phyloP scores from a whole-genome alignment of 371 early-diverging fungal genomes.

The Neoconidiobolus thromboides region DNA sequence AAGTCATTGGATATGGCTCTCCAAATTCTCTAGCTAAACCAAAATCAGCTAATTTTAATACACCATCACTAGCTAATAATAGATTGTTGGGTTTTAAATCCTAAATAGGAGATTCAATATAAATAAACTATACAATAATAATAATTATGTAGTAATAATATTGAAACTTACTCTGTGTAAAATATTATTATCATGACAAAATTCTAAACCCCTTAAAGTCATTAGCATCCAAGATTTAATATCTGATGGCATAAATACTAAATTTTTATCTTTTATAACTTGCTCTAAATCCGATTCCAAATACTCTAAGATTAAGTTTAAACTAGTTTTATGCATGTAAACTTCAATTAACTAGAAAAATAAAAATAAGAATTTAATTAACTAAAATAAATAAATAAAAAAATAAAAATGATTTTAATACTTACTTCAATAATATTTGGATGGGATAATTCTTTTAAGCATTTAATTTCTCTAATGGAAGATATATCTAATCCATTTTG shows the following conservation, averaged over 20 bases:
- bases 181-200: conserved; percentile 72
- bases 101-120: too few relatives aligned
- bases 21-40: conserved; percentile 78
- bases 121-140: too few relatives aligned
- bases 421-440: conserved; percentile 73
- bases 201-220: conserved; percentile 47
- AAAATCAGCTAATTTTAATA: conserved; percentile 82
- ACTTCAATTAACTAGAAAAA: conserved; percentile 70
- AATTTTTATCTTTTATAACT: conserved; percentile 86
- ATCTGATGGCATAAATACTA: conserved; percentile 91
- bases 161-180: conserved; percentile 44
- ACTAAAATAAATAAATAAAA: neutral
- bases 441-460: conserved; percentile 80
- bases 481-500: conserved; percentile 72
- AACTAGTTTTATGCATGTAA: conserved; percentile 74
- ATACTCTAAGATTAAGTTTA: conserved; percentile 93
- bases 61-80: conserved; percentile 27
- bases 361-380: neutral
- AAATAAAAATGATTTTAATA: neutral
- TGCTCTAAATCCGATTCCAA: conserved; percentile 91
- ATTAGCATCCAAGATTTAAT: conserved; percentile 91
- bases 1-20: conserved; percentile 51
- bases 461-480: conserved; percentile 95
- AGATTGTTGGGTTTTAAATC: conserved; percentile 88
- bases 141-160: too few relatives aligned